Evolutionary conservation across 148 eudicot species (phyloP), one percentile per base, ranked within the genome.

Genomic region (Rhododendron williamsianum): DNA sequence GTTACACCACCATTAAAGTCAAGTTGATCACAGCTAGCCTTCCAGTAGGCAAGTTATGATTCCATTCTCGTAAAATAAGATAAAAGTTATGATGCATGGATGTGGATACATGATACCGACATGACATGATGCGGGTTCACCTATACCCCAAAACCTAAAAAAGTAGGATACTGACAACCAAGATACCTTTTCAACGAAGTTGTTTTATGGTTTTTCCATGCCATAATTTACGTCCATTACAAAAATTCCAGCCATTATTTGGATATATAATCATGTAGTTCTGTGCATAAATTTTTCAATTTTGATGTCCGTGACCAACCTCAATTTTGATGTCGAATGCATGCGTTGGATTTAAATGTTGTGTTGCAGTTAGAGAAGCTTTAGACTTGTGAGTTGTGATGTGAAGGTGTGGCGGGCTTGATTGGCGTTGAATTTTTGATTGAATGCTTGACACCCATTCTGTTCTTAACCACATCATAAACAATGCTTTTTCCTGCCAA

Each of bases 21-120:
- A 78, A 46, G 56, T 78, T 78, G 52, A 46, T 77, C 80, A 77
- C 52, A 45, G 35, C 56, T 46, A 78, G 58, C 51, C 18, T 78
- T 23, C 33, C 35, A 4, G 43, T 23, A 78, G 56, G 7, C 56
- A 78, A 38, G 43, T 38, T 38, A 41, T 41, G 71, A 63, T 21
- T 21, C 71, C 71, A 21, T 63, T 63, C 9, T 63, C 1, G 25
- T 46, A 23, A 63, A 7, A 63, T 9, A 23, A 23, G 71, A 7
- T 63, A 23, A 63, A 23, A 63, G 27, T n/a, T 63, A 63, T 63
- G 71, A n/a, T 21, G 71, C 27, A n/a, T 21, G 71, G 27, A 63
- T 63, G 27, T 23, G 71, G 71, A 63, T 23, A 63, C 71, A 21
- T 2, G 27, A 23, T 63, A 63, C 27, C 11, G 71, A 63, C 27